A percentile compares a stretch with the other conserved stretches of the same genome.
Evolutionary conservation across 768 basidiomycete genomes (phyloP).

Genomic region (Cyathus striatus): DNA sequence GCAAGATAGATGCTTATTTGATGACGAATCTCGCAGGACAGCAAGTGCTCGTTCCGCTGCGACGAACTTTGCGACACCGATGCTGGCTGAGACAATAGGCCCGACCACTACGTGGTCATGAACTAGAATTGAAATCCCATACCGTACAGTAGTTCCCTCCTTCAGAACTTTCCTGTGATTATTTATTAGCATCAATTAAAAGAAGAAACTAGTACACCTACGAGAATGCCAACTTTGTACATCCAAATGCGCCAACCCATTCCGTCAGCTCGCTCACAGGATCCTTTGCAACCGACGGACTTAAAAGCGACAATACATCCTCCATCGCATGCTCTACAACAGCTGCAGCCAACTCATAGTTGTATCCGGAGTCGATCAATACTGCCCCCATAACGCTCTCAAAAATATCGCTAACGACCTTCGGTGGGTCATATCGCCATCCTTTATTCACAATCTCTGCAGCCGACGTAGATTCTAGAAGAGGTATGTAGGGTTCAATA

Average conservation of each 20-base stretch:
- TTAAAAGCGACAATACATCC: constrained; percentile 58
- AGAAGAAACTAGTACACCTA: constrained; percentile 13
- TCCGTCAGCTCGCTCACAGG: constrained; percentile 70
- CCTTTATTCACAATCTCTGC: constrained; percentile 61
- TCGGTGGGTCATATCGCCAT: constrained; percentile 85
- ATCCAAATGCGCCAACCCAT: constrained; percentile 59
- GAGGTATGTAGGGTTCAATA: constrained; percentile 54
- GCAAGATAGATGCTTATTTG: constrained; percentile 35
- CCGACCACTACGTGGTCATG: constrained; percentile 55
- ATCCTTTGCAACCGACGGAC: constrained; percentile 57
- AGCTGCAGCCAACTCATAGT: constrained; percentile 61
- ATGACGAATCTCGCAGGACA: constrained; percentile 42
- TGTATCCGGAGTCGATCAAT: constrained; percentile 72
- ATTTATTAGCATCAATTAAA: not conserved
- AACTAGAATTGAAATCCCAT: constrained; percentile 52
- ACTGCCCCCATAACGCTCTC: constrained; percentile 84
- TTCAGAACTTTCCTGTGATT: constrained; percentile 15
- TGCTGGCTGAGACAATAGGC: constrained; percentile 54
- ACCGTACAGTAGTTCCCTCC: constrained; percentile 14
- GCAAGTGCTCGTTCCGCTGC: constrained; percentile 58
- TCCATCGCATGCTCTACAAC: constrained; percentile 62
- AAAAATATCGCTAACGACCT: constrained; percentile 78
- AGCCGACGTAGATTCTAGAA: constrained; percentile 49
- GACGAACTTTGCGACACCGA: constrained; percentile 59
- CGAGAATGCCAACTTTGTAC: constrained; percentile 32